Percentiles rank a stretch among this genome's conserved stretches.
These are phyloP conservation scores for Colletotrichum aenigma DNA, from an alignment of 2,329 filamentous ascomycete genomes.

Conservation along the genomic window DNA sequence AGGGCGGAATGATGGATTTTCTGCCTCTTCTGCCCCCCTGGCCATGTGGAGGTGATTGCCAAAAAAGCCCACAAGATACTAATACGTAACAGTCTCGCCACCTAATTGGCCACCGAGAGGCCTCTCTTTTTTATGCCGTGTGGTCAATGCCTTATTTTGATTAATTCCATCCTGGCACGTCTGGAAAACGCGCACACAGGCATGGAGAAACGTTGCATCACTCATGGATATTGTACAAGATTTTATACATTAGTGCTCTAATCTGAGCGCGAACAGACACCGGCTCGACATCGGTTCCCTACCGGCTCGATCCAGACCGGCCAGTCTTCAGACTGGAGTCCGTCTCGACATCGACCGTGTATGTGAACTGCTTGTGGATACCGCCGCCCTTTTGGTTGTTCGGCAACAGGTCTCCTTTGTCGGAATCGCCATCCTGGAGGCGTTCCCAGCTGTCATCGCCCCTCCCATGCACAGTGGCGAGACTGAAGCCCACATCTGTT, in stretches of 20 bases:
- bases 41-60: background rate
- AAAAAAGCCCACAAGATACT: background rate
- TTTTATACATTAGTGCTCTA: constrained; percentile 9
- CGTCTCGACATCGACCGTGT: constrained; percentile 14
- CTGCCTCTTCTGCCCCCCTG: background rate
- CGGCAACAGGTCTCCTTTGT: constrained; percentile 16
- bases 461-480: constrained; percentile 11
- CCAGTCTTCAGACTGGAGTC: background rate
- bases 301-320: background rate
- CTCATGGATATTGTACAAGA: constrained; percentile 5
- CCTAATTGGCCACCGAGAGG: background rate
- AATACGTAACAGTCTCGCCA: background rate
- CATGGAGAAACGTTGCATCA: background rate
- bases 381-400: background rate
- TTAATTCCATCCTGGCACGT: background rate
- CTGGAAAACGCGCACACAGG: background rate
- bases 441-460: constrained; percentile 20
- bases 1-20: background rate
- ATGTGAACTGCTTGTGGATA: constrained; percentile 19
- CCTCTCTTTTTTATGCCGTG: background rate
- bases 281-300: background rate
- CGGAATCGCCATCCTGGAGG: constrained; percentile 19
- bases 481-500: constrained; percentile 17
- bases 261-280: background rate
- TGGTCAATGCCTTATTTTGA: constrained; percentile 2